Evolutionary conservation across 805 yeast genomes (phyloP), one percentile per base, ranked within the genome.

Genomic region (Clavispora fructus): DNA sequence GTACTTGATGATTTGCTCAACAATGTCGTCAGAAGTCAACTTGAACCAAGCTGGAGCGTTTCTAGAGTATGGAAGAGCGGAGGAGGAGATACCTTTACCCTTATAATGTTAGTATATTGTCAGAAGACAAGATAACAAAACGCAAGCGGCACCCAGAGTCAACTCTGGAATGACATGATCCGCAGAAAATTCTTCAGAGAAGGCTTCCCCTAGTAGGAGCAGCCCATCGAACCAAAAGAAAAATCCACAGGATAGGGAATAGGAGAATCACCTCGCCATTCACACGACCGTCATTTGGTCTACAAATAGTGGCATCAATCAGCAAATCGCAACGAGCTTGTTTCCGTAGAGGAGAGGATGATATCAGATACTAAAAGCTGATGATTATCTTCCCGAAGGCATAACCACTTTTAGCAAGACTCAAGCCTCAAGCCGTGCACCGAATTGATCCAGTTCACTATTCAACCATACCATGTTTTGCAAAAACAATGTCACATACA

Each of bases 41-140:
- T 94, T 92, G 95, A 91, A 92, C 99, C 99, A 94, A 75, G 97
- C 80, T 75, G 98, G 99, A 75, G 95, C 82, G 78, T 85, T 85
- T 82, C 99, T 92, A 67, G 98, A 91, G 85, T 94, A 94, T 76
- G 99, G 99, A 76, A 90, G 80, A 72, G 99, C 96, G 73, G 98
- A 90, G 68, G 97, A 85, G 67, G 97, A 89, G 71, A 94, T 95
- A 80, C 99, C 99, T 80, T 94, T 94, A 79, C 99, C 99, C 95
- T 87, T 38, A 41, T 43, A 10, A 16, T 46, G 58, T 56, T 56
- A 54, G 58, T 54, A 54, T 12, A 33, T 17, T 33, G 37, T 17
- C 37, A 4, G 1, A 7, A 33, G 23, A 33, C 25, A 33, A 11
- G 25, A 16, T n/a, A 33, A 11, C 37, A 33, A 33, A 33, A 33